Evolutionary conservation across 1,284 basidiomycete genomes (phyloP), one percentile per base, ranked within the genome.

Genomic region (Singerocomus inundabilis): DNA sequence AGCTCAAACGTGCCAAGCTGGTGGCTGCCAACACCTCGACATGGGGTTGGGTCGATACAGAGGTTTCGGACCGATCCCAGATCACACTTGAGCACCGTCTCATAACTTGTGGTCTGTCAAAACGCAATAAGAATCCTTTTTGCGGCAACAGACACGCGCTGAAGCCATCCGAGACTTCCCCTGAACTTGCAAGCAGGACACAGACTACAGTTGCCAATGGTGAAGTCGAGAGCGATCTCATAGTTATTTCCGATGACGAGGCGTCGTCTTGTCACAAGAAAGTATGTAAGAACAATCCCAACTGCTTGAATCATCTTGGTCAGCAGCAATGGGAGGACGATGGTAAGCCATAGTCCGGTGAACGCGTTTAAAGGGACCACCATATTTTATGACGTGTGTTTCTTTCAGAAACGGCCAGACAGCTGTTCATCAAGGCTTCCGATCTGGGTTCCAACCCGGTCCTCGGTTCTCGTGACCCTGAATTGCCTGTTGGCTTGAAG

Each of bases 241-340:
- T 88, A 45, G 72, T 86, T 21, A 75, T 88, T 34, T 83, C 84
- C 1, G 86, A 88, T 44, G 81, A 85, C 44, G 84, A 87, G 30
- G 67, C 64, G 37, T 64, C 69, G 1, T 57, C 62, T 15, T 95
- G 93, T 62, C 75, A 68, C 44, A 78, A 77, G 55, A 88, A 81
- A 52, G 46, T 54, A 5, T 97, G 93, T 68, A 84, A 77, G 60
- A 69, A 67, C 44, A 91, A 91, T 61, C 88, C 90, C 6, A 81
- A 84, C 50, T 96, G 93, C 66, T 71, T 93, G 54, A 95, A 94
- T 64, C 83, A 91, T 68, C 70, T 96, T 26, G 91, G 91, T 6
- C 88, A 90, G 57, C 82, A 85, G 25, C 76, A 78, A 55, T 91
- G 88, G 88, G 82, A 87, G 63, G 72, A 82, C 53, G 75, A 80